These are phyloP conservation scores for Prunella vulgaris DNA, from an alignment of 257 asterid genomes.

Conservation along the genomic window DNA sequence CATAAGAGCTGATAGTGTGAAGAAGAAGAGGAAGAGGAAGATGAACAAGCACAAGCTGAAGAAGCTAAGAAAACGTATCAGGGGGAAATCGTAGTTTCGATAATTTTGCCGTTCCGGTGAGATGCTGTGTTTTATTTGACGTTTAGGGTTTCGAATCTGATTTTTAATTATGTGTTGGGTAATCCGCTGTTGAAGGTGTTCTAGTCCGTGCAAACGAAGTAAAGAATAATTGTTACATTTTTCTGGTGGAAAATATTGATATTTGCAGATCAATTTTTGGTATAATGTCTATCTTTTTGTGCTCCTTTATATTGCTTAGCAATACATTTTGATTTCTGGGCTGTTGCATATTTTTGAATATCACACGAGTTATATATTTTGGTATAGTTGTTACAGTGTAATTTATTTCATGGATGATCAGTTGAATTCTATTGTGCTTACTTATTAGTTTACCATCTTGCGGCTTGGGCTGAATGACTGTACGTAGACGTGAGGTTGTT, in stretches of 20 bases:
- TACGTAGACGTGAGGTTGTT: background rate
- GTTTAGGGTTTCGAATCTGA: background rate
- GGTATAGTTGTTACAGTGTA: background rate
- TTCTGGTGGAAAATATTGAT: slow-evolving; percentile 10
- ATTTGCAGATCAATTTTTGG: background rate
- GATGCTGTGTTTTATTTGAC: slow-evolving; percentile 15
- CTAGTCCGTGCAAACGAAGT: slow-evolving; percentile 2
- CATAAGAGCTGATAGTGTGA: slow-evolving; percentile 75
- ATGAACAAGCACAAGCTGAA: slow-evolving; percentile 89
- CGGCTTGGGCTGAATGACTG: slow-evolving; percentile 4
- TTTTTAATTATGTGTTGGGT: background rate
- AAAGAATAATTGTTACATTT: slow-evolving; percentile 28
- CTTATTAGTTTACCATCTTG: background rate
- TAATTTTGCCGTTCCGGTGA: slow-evolving; percentile 24
- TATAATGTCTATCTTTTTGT: background rate
- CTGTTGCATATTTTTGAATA: background rate
- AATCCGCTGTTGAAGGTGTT: background rate
- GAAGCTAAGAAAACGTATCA: slow-evolving; percentile 65
- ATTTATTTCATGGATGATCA: background rate
- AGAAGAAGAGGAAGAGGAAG: slow-evolving; percentile 89
- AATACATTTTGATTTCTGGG: background rate
- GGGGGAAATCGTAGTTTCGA: slow-evolving; percentile 52
- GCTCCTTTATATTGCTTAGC: background rate
- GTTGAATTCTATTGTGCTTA: background rate
- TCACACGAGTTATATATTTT: background rate